Evolutionary conservation across 352 stramenopile genomes (phyloP).

Genomic region (Elongisporangium anandrum): DNA sequence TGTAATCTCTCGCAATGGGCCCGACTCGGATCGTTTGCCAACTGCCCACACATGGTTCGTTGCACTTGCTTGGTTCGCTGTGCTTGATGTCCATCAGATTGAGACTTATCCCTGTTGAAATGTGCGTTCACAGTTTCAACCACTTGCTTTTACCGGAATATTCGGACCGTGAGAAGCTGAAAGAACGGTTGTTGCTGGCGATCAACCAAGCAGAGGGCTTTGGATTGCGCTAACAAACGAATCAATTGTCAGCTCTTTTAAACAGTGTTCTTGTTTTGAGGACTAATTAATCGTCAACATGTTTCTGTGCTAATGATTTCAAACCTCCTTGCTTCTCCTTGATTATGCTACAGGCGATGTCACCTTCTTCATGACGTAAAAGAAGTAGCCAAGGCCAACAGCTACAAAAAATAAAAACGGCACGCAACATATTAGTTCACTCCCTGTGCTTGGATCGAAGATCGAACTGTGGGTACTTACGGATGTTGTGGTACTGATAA

Average conservation of each 20-base stretch:
- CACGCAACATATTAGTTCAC: no score
- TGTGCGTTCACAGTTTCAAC: conserved; percentile 73
- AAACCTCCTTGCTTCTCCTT: neutral
- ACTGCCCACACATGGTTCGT: conserved; percentile 82
- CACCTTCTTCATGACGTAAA: conserved; percentile 47
- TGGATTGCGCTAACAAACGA: conserved; percentile 51
- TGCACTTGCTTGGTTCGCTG: neutral
- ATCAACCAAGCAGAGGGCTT: conserved; percentile 85
- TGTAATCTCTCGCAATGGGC: conserved; percentile 80
- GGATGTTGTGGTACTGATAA: conserved; percentile 49
- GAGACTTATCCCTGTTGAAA: neutral
- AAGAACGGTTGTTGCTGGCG: conserved; percentile 69
- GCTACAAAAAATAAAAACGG: conserved; percentile 1
- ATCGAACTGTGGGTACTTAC: conserved; percentile 10
- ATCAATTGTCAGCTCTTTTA: neutral
- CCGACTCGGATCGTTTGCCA: conserved; percentile 78
- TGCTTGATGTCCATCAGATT: conserved; percentile 5
- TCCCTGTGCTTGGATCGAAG: no score
- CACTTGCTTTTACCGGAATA: conserved; percentile 86
- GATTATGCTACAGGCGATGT: neutral
- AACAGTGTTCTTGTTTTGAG: neutral
- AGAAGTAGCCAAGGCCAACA: conserved; percentile 54
- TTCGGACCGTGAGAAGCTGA: conserved; percentile 68
- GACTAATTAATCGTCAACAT: neutral
- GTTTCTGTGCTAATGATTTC: neutral